Percentiles rank a stretch among this genome's conserved stretches.
Evolutionary conservation across 306 rosid genomes (phyloP).

Genomic region (Vigna mungo): DNA sequence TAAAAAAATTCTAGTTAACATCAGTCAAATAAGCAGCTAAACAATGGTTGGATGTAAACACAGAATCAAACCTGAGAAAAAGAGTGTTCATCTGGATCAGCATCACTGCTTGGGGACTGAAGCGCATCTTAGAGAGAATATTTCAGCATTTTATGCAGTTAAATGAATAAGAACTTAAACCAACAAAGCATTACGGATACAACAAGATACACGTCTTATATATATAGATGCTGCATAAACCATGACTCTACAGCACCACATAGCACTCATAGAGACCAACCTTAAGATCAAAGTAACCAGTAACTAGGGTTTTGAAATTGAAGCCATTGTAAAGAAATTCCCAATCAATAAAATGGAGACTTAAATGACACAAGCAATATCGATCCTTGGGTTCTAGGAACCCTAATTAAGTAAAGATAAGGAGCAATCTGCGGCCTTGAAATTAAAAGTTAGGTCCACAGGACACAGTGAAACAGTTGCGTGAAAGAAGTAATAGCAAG

Average conservation of each 20-base stretch:
- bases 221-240: not conserved
- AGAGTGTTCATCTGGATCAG: not conserved
- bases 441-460: not conserved
- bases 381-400: not conserved
- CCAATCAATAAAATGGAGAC: not conserved
- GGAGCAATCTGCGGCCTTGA: not conserved
- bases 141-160: not conserved
- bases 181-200: not conserved
- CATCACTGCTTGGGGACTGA: not conserved
- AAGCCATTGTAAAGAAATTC: not conserved
- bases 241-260: not conserved
- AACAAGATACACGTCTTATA: not conserved
- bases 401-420: constrained; percentile 26
- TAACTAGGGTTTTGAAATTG: not conserved
- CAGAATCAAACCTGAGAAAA: not conserved
- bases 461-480: not conserved
- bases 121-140: not conserved
- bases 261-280: not conserved
- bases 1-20: not conserved
- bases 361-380: not conserved
- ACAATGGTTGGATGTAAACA: no score
- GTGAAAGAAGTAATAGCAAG: not conserved
- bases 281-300: not conserved
- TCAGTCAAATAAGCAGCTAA: not conserved
- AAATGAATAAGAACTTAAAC: not conserved